phyloP scores from a whole-genome alignment of 2,329 filamentous ascomycete species.

The Neonectria hederae region DNA sequence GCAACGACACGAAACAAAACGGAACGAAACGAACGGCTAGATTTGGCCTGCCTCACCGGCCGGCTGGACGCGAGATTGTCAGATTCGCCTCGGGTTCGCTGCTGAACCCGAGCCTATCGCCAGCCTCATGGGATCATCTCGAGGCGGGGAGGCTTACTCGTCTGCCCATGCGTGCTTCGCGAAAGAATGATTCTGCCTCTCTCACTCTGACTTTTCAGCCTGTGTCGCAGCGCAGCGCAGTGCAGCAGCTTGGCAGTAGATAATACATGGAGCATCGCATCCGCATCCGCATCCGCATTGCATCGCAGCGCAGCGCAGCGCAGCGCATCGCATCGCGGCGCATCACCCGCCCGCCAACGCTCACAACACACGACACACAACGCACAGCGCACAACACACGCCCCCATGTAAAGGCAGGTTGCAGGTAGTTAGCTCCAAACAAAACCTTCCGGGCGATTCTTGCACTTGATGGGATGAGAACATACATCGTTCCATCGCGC shows the following conservation, averaged over 20 bases:
- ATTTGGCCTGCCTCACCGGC: conserved; percentile 6
- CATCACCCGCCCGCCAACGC: conserved; percentile 4
- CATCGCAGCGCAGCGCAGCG: neutral
- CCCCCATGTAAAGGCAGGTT: conserved; percentile 4
- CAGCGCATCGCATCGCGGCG: neutral
- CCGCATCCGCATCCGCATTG: too few species aligned
- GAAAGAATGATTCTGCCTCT: neutral
- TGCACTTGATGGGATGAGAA: neutral
- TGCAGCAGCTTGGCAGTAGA: neutral
- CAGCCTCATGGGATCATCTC: neutral
- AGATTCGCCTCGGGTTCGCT: conserved; percentile 10
- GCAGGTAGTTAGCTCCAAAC: neutral
- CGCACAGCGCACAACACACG: conserved; percentile 13
- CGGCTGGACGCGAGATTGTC: conserved; percentile 18
- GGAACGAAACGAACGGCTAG: conserved; percentile 3
- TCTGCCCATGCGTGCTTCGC: neutral
- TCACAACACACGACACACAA: conserved; percentile 12
- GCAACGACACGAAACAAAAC: neutral
- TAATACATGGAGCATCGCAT: neutral
- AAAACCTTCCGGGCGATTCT: neutral
- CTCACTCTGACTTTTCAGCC: conserved; percentile 1
- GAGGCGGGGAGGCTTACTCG: neutral
- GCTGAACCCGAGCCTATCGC: conserved; percentile 19
- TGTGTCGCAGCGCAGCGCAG: neutral
- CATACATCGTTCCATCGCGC: too few species aligned